A percentile compares a stretch with the other conserved stretches of the same genome.
Conservation (phyloP, 768 basidiomycete genomes). For the Pulveroboletus ravenelii region DNA sequence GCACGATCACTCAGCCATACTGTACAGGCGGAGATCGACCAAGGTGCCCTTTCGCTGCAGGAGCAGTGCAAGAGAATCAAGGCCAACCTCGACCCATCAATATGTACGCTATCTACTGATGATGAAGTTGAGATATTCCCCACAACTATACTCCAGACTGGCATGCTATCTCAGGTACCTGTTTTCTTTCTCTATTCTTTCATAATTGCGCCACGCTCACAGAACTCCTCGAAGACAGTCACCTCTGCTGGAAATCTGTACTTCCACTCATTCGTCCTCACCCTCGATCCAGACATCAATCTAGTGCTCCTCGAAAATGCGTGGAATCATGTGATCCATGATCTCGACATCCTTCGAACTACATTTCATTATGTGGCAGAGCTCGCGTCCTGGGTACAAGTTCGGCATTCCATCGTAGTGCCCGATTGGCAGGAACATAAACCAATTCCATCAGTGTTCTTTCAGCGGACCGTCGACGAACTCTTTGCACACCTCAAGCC, state of each 20-base stretch:
- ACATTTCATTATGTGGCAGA: conserved; percentile 43
- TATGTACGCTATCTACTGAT: conserved; percentile 16
- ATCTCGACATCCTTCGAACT: conserved; percentile 41
- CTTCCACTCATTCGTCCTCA: conserved; percentile 31
- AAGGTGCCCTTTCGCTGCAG: conserved; percentile 10
- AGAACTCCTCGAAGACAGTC: conserved; percentile 21
- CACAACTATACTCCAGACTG: conserved; percentile 42
- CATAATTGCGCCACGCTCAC: background rate
- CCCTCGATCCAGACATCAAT: conserved; percentile 16
- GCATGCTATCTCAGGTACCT: conserved; percentile 46
- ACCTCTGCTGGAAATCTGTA: conserved; percentile 28
- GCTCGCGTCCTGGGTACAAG: conserved; percentile 30
- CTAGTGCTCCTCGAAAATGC: conserved; percentile 30
- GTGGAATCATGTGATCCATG: conserved; percentile 32
- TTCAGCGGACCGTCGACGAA: conserved; percentile 10
- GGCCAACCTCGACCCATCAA: conserved; percentile 12
- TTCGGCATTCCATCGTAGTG: conserved; percentile 20
- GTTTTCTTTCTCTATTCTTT: background rate
- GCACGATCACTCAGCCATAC: conserved; percentile 1
- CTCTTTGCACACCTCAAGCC: conserved; percentile 14
- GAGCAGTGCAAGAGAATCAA: conserved; percentile 13
- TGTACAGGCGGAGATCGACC: conserved; percentile 1
- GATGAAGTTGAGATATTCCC: conserved; percentile 37
- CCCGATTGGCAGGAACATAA: conserved; percentile 24
- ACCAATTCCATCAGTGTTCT: conserved; percentile 1